These are phyloP conservation scores for Trichoderma sp. DNA, from an alignment of 2,329 filamentous ascomycete genomes.

Conservation along the genomic window DNA sequence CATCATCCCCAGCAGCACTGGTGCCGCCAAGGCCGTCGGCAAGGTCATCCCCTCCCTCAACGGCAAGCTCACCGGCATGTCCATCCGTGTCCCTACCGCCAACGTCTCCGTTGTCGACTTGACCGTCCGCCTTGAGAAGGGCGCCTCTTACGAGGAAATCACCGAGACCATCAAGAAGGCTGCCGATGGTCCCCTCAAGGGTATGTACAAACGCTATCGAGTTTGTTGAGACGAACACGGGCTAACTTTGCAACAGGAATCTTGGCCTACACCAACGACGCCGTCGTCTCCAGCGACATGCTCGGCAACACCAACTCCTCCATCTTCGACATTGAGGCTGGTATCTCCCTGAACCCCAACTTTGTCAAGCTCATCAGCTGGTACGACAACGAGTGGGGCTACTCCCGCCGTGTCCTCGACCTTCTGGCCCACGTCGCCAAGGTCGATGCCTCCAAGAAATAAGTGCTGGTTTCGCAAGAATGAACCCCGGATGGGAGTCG, in stretches of 20 bases:
- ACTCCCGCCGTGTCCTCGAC: slow-evolving; percentile 93
- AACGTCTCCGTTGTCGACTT: slow-evolving; percentile 99
- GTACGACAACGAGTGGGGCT: slow-evolving; percentile 99
- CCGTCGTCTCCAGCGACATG: slow-evolving; percentile 90
- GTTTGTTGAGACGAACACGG: too few species aligned
- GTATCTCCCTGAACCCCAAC: slow-evolving; percentile 97
- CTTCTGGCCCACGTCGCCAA: slow-evolving; percentile 78
- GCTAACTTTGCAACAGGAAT: slow-evolving; percentile 60
- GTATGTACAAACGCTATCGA: slow-evolving; percentile 53
- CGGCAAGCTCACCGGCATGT: slow-evolving; percentile 99
- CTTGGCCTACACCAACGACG: slow-evolving; percentile 94
- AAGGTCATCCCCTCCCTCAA: slow-evolving; percentile 98
- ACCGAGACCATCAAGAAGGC: slow-evolving; percentile 89
- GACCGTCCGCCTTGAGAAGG: slow-evolving; percentile 92
- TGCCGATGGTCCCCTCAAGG: slow-evolving; percentile 81
- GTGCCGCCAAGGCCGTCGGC: slow-evolving; percentile 99
- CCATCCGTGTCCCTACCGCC: slow-evolving; percentile 97
- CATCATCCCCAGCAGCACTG: slow-evolving; percentile 99
- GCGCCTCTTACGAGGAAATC: slow-evolving; percentile 85
- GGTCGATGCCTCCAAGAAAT: slow-evolving; percentile 64
- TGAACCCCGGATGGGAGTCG: neutral
- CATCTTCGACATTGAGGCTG: slow-evolving; percentile 99
- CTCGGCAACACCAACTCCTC: slow-evolving; percentile 92
- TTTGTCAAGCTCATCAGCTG: slow-evolving; percentile 98
- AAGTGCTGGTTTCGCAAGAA: slow-evolving; percentile 33